Conservation (phyloP, 2,329 filamentous ascomycete genomes). For the Fusarium agapanthi region DNA sequence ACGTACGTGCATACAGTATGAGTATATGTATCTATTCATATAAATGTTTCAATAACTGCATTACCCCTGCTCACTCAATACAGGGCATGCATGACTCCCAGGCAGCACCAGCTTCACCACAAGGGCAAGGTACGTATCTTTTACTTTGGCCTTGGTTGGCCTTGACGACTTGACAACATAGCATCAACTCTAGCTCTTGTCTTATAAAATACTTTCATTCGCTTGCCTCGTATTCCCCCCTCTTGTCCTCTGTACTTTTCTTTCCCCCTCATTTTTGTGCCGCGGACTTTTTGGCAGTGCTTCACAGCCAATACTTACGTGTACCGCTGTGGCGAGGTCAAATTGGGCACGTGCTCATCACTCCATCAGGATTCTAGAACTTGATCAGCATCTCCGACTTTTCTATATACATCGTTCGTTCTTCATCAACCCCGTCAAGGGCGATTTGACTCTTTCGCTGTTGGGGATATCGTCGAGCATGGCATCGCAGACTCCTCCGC, state of each 20-base stretch:
- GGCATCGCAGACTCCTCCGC: conserved; percentile 19
- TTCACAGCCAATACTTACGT: conserved; percentile 13
- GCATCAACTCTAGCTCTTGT: background rate
- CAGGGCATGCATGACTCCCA: conserved; percentile 10
- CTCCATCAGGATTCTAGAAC: conserved; percentile 11
- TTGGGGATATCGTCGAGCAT: background rate
- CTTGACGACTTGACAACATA: conserved; percentile 27
- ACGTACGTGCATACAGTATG: background rate
- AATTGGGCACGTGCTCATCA: conserved; percentile 29
- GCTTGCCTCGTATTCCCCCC: background rate
- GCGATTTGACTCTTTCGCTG: background rate
- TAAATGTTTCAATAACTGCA: background rate
- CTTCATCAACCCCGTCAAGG: conserved; percentile 7
- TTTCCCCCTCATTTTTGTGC: background rate
- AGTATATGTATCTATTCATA: background rate
- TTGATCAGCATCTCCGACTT: conserved; percentile 10
- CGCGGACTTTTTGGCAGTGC: background rate
- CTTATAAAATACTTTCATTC: background rate
- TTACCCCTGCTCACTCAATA: conserved; percentile 3
- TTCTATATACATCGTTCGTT: background rate
- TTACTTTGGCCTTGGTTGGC: conserved; percentile 11
- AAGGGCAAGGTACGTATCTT: conserved; percentile 20
- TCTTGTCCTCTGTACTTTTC: background rate
- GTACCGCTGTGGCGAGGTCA: conserved; percentile 26
- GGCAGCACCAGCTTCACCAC: conserved; percentile 7